Evolutionary conservation across 768 basidiomycete genomes (phyloP).

Genomic region (Vararia minispora): DNA sequence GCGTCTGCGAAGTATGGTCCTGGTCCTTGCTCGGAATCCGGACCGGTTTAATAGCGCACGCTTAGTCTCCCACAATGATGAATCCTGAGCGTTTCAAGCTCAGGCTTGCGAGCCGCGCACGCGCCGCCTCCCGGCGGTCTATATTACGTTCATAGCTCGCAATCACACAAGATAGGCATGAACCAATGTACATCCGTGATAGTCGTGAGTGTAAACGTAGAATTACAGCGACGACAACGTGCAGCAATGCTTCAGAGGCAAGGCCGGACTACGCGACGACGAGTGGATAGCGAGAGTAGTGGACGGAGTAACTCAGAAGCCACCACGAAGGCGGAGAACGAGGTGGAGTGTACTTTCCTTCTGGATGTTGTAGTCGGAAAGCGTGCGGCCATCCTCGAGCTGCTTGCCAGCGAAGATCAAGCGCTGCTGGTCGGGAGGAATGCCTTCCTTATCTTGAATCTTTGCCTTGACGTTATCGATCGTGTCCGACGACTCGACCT

Average conservation of each 20-base stretch:
- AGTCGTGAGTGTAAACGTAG: too few species aligned
- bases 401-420: slow-evolving; percentile 12
- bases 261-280: too few species aligned
- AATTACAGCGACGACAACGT: neutral
- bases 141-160: too few species aligned
- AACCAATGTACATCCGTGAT: too few species aligned
- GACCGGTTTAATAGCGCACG: too few species aligned
- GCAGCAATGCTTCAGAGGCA: too few species aligned
- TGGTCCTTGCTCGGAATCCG: too few species aligned
- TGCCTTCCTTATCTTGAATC: slow-evolving; percentile 13
- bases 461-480: slow-evolving; percentile 13
- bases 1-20: neutral
- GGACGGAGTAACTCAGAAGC: slow-evolving; percentile 15
- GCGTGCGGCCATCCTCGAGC: slow-evolving; percentile 13
- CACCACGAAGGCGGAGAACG: slow-evolving; percentile 41
- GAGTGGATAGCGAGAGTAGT: too few species aligned
- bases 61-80: too few species aligned
- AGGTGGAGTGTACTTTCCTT: slow-evolving; percentile 14
- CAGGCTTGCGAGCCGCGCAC: too few species aligned
- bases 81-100: neutral
- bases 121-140: too few species aligned
- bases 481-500: slow-evolving; percentile 13
- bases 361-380: slow-evolving; percentile 13
- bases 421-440: slow-evolving; percentile 12
- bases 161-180: too few species aligned